These are phyloP conservation scores for Ophiocytium majus DNA, from an alignment of 352 stramenopile species.

Conservation along the genomic window DNA sequence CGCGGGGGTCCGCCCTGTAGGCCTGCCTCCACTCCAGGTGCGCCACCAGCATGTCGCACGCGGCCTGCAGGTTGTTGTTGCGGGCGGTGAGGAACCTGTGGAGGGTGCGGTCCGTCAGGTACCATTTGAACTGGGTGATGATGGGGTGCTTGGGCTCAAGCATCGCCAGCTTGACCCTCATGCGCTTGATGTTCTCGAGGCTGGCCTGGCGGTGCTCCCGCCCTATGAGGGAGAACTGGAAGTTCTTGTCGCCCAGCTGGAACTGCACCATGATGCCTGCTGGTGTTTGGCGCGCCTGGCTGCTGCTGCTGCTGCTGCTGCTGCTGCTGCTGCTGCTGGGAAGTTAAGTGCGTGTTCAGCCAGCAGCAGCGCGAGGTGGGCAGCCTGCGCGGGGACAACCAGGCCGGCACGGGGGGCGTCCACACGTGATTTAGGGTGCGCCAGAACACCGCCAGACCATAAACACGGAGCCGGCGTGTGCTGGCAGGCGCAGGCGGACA, in stretches of 20 bases:
- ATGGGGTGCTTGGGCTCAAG: slow-evolving; percentile 30
- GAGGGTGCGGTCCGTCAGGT: slow-evolving; percentile 34
- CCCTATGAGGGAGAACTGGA: slow-evolving; percentile 16
- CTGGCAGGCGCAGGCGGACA: too few species aligned
- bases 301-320: not conserved
- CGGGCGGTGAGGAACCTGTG: slow-evolving; percentile 47
- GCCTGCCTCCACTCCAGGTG: slow-evolving; percentile 47
- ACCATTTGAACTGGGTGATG: slow-evolving; percentile 18
- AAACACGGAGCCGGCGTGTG: too few species aligned
- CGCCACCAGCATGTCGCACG: slow-evolving; percentile 38
- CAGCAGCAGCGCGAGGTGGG: too few species aligned
- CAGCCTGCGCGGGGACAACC: too few species aligned
- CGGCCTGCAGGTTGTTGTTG: slow-evolving; percentile 39
- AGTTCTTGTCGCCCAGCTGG: not conserved
- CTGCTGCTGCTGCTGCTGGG: not conserved
- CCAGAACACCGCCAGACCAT: too few species aligned
- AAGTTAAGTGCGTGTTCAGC: not conserved
- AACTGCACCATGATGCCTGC: not conserved
- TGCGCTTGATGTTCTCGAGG: slow-evolving; percentile 33
- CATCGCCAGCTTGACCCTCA: slow-evolving; percentile 17
- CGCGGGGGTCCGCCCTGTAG: slow-evolving; percentile 32
- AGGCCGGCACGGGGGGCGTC: too few species aligned
- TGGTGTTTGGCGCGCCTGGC: not conserved
- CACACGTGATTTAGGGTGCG: too few species aligned
- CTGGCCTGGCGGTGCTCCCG: slow-evolving; percentile 42